Base-by-base conservation (phyloP, 208 protist genomes). In the Trypanosoma cruzi region DNA sequence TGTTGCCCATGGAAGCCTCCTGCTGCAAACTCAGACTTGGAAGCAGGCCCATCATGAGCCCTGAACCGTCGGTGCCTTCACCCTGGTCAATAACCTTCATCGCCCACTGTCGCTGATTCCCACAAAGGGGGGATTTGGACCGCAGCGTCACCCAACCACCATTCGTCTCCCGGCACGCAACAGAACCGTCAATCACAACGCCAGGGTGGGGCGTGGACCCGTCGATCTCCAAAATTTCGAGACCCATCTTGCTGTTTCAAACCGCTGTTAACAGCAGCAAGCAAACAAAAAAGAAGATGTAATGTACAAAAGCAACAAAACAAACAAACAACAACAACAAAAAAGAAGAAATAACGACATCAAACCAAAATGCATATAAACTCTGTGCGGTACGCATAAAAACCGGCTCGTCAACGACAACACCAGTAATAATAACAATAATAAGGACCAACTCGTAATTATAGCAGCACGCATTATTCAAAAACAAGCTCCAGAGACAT, bases 131-230 rank as follows among this genome's bases (percentile, higher is more conserved):
- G 22, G 48, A 72, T 28, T 78, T 87, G 24, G 89, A 74, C 31
- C 89, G 86, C 64, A 97, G 77, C 55, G 93, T 97, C 50, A 97
- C 93, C 90, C 93, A 97, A 18, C 90, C 90, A 18, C 90, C 89
- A 61, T 96, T 96, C 16, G 90, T 95, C 66, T 97, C 88, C 24
- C 90, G 78, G 64, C 86, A 85, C 5, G 84, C 88, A 8, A 75
- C 53, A 26, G 75, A 77, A 49, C 84, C 88, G 32, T 92, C 82
- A 56, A 96, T 80, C 32, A 75, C 75, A 54, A 97, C 90, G 22
- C 93, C 93, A 4, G 89, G 89, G 64, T 97, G 93, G 1, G 90
- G 90, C 2, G 89, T 91, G 29, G 71, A 75, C 0, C 72, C 62
- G 69, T 97, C 93, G 16, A 96, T 78, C 68, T 97, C 90, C 26